A percentile compares a stretch with the other conserved stretches of the same genome.
phyloP scores from a whole-genome alignment of 176 grass and related monocot genomes.

The Aegilops sharonensis region DNA sequence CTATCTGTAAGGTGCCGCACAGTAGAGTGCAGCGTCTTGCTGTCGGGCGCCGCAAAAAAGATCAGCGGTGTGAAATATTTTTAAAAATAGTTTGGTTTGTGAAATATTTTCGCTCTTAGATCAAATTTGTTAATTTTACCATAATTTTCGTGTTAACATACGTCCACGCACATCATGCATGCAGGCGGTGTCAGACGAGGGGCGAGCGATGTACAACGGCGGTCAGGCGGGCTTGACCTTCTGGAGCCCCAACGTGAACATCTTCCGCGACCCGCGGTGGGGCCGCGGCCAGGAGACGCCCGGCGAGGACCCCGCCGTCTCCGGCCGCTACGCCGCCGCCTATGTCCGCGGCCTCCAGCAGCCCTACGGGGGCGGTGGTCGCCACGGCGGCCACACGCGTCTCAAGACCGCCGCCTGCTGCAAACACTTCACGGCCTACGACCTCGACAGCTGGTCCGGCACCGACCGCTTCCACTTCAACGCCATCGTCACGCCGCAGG shows the following conservation, averaged over 20 bases:
- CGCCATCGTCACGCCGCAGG: conserved; percentile 62
- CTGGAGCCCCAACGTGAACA: conserved; percentile 93
- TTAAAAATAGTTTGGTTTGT: too few relatives aligned
- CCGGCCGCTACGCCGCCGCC: conserved; percentile 52
- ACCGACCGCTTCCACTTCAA: conserved; percentile 82
- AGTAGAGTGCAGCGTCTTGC: too few relatives aligned
- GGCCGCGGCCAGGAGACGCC: conserved; percentile 85
- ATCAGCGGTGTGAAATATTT: too few relatives aligned
- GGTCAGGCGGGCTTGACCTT: conserved; percentile 66
- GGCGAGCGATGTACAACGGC: conserved; percentile 79
- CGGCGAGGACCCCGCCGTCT: conserved; percentile 71
- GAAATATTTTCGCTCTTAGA: too few relatives aligned
- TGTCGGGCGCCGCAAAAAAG: too few relatives aligned
- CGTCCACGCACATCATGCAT: too few relatives aligned
- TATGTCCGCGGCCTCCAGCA: conserved; percentile 87
- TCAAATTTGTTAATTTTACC: too few relatives aligned
- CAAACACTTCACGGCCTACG: conserved; percentile 98
- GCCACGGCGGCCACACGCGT: background rate
- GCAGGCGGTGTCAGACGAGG: conserved; percentile 79
- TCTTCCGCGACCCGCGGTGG: conserved; percentile 87
- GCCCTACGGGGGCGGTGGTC: background rate
- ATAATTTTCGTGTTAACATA: too few relatives aligned
- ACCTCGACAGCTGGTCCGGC: conserved; percentile 78
- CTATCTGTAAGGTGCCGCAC: too few relatives aligned
- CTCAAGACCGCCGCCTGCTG: conserved; percentile 92